These are phyloP conservation scores for Cardiospermum halicacabum DNA, from an alignment of 345 rosid species.

Conservation along the genomic window DNA sequence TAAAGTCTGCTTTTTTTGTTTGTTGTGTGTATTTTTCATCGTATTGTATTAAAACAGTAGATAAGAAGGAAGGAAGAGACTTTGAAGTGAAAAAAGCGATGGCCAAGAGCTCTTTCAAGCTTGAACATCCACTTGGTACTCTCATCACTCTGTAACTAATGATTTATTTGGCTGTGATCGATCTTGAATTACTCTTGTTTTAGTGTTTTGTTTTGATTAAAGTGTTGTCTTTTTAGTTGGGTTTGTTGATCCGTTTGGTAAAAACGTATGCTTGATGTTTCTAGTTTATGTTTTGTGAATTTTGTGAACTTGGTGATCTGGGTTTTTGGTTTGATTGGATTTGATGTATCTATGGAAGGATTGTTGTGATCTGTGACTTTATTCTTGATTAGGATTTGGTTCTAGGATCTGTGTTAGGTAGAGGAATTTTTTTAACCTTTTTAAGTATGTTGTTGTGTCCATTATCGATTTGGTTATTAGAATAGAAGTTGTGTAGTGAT, in stretches of 20 bases:
- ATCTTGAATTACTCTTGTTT: neutral
- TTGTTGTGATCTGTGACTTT: neutral
- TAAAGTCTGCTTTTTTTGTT: neutral
- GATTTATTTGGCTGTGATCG: neutral
- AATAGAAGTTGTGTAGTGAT: neutral
- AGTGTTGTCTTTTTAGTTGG: neutral
- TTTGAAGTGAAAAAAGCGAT: constrained; percentile 26
- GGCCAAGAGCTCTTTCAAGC: constrained; percentile 75
- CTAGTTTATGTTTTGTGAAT: neutral
- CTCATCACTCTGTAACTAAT: constrained; percentile 8
- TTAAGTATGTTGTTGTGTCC: neutral
- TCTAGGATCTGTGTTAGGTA: neutral
- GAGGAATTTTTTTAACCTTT: neutral
- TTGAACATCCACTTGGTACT: constrained; percentile 76
- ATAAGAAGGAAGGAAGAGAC: neutral
- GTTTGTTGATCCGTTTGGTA: neutral
- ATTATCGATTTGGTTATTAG: neutral
- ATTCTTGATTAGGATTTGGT: no score
- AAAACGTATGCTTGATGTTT: neutral
- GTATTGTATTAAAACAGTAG: neutral
- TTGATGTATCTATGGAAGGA: neutral
- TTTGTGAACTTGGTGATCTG: constrained; percentile 16
- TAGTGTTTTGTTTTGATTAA: neutral
- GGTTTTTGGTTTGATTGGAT: neutral
- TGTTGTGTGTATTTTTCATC: neutral